Conservation (phyloP, 2,329 filamentous ascomycete species). For the Calonectria pauciramosa region DNA sequence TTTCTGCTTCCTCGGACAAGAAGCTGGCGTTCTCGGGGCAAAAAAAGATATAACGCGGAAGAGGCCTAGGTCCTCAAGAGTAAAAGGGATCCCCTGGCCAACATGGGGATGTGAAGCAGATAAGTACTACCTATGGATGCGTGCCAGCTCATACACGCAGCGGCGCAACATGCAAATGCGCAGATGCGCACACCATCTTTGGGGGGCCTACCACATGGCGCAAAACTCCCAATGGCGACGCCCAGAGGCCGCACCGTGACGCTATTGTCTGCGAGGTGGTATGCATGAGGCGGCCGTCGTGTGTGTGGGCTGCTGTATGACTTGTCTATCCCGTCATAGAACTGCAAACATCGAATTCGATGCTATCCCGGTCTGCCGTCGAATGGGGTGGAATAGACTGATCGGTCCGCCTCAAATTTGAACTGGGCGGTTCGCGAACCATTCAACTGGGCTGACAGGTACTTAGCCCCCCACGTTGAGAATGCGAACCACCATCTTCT, state of each 20-base stretch:
- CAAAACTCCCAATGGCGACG: constrained; percentile 12
- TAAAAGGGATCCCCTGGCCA: neutral
- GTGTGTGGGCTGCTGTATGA: constrained; percentile 38
- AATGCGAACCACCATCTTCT: neutral
- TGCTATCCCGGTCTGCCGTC: neutral
- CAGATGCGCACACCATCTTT: constrained; percentile 25
- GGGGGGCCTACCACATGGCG: constrained; percentile 2
- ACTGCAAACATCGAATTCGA: constrained; percentile 23
- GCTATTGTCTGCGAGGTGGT: neutral
- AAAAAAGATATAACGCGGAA: neutral
- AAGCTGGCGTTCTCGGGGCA: neutral
- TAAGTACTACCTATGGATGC: constrained; percentile 23
- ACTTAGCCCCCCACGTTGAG: constrained; percentile 4
- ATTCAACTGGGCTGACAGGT: constrained; percentile 1
- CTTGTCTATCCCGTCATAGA: constrained; percentile 34
- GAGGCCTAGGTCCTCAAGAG: constrained; percentile 17
- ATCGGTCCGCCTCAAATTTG: neutral
- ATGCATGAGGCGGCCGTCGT: neutral
- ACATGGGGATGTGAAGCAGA: neutral
- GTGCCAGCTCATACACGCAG: constrained; percentile 24
- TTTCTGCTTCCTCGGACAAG: neutral
- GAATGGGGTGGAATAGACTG: constrained; percentile 1
- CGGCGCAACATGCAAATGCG: constrained; percentile 17
- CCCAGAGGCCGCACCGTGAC: neutral
- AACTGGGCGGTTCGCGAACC: constrained; percentile 19